These are phyloP conservation scores for Pseudopyrenochaeta lycopersici DNA, from an alignment of 2,329 filamentous ascomycete genomes.

Conservation along the genomic window DNA sequence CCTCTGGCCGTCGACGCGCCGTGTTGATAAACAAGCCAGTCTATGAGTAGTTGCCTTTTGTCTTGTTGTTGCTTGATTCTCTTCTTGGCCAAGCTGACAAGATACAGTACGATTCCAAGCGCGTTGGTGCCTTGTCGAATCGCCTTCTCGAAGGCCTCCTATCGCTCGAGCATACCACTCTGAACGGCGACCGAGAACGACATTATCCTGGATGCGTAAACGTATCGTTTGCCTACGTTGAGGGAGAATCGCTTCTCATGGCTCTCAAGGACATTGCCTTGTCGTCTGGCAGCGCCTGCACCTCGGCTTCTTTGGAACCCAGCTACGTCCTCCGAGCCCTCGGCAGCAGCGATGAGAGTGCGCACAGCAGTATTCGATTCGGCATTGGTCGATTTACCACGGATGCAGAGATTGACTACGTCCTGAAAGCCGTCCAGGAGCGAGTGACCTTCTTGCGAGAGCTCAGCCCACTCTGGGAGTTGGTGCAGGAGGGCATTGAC, in stretches of 20 bases:
- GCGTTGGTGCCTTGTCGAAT: slow-evolving; percentile 83
- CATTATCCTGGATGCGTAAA: slow-evolving; percentile 99
- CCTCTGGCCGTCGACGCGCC: slow-evolving; percentile 43
- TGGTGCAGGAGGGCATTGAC: slow-evolving; percentile 96
- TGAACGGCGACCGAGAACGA: slow-evolving; percentile 83
- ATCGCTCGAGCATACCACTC: slow-evolving; percentile 86
- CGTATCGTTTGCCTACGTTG: slow-evolving; percentile 97
- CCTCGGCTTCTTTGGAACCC: slow-evolving; percentile 93
- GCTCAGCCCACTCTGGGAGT: slow-evolving; percentile 94
- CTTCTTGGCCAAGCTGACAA: slow-evolving; percentile 18
- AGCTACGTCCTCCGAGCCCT: slow-evolving; percentile 95
- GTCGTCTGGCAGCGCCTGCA: slow-evolving; percentile 96
- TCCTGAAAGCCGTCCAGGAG: slow-evolving; percentile 90
- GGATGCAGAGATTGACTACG: slow-evolving; percentile 94
- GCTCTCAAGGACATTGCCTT: slow-evolving; percentile 97
- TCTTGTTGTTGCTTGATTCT: not conserved
- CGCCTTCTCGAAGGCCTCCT: slow-evolving; percentile 84
- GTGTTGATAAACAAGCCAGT: slow-evolving; percentile 69
- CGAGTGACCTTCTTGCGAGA: slow-evolving; percentile 93
- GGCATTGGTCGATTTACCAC: slow-evolving; percentile 98
- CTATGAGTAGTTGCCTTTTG: slow-evolving; percentile 61
- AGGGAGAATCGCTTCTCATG: slow-evolving; percentile 98
- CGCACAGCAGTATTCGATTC: slow-evolving; percentile 97
- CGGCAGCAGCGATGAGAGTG: slow-evolving; percentile 95
- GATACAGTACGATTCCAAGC: slow-evolving; percentile 85